Base-by-base conservation (phyloP, 441 rosid genomes). In the Populus hybrid region DNA sequence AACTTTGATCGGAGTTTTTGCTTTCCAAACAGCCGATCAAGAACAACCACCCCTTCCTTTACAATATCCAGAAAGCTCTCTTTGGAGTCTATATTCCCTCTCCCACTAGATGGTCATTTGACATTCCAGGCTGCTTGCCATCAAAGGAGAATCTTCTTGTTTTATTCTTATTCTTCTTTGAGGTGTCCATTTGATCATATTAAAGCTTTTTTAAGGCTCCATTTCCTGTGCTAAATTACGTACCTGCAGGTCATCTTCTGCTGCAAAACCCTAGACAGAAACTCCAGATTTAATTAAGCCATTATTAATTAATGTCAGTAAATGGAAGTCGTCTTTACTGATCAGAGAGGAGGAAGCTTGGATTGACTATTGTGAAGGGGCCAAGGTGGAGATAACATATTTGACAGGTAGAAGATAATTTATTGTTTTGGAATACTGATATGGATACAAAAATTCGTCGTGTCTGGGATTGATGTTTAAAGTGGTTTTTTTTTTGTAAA, bases 21-120 rank as follows among this genome's bases (percentile, higher is more conserved):
- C 35, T 10, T 7, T 36, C 65, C 10, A 32, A 8, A 14, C 20
- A 57, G 28, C 40, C n/a, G n/a, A n/a, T 67, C 40, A 64, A 30
- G 61, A 73, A 14, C 61, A 42, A 36, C 57, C 73, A 63, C 35
- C 10, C n/a, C n/a, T n/a, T n/a, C 69, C 35, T 67, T 75, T 78
- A 30, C 32, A 71, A 20, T 67, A 32, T 82, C 74, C 70, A 71
- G 81, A 86, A 77, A 80, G 82, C 68, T 79, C 81, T 72, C 70
- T 75, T 77, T 32, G 5, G 59, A 14, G 28, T 35, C 69, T 70
- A 59, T 71, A 84, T 84, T 84, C 86, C 40, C 81, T 70, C 70
- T 14, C 42, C 80, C 87, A 76, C 80, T 78, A 30, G 14, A 67
- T 36, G 81, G 59, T 69, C 76, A 65, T 80, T 83, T 87, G 87